Conservation (phyloP, 2,329 filamentous ascomycete genomes). For the Alternaria novae-zelandiae region DNA sequence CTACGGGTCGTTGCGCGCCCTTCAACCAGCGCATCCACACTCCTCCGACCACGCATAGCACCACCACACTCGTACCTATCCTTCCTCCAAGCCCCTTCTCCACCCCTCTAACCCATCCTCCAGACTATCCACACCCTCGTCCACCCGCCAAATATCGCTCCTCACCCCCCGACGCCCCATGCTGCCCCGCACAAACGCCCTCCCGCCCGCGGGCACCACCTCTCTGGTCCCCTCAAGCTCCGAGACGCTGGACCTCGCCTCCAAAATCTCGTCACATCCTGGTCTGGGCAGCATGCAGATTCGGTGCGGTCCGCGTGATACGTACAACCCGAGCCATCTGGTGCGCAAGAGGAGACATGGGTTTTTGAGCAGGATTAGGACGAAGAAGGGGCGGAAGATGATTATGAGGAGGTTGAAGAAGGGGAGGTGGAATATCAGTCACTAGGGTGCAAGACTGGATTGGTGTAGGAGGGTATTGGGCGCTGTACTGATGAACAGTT, state of each 20-base stretch:
- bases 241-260: constrained; percentile 42
- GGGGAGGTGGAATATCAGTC: constrained; percentile 54
- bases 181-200: constrained; percentile 24
- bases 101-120: not conserved
- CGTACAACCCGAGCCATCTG: constrained; percentile 64
- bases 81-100: not conserved
- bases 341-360: constrained; percentile 68
- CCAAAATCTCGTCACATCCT: constrained; percentile 47
- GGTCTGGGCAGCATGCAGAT: constrained; percentile 49
- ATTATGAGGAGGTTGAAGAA: constrained; percentile 62
- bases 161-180: constrained; percentile 36
- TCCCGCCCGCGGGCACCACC: constrained; percentile 24
- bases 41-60: constrained; percentile 26
- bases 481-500: too few species aligned
- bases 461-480: too few species aligned
- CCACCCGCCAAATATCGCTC: constrained; percentile 35
- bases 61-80: constrained; percentile 29
- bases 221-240: constrained; percentile 12
- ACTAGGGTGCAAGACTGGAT: constrained; percentile 4
- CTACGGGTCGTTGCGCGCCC: constrained; percentile 34
- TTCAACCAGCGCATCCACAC: constrained; percentile 17
- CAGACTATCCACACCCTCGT: constrained; percentile 14
- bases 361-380: constrained; percentile 61
- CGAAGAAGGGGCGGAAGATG: constrained; percentile 60
- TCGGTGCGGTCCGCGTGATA: constrained; percentile 58